These are phyloP conservation scores for Aspergillus hortae DNA, from an alignment of 2,329 filamentous ascomycete genomes.

Conservation along the genomic window DNA sequence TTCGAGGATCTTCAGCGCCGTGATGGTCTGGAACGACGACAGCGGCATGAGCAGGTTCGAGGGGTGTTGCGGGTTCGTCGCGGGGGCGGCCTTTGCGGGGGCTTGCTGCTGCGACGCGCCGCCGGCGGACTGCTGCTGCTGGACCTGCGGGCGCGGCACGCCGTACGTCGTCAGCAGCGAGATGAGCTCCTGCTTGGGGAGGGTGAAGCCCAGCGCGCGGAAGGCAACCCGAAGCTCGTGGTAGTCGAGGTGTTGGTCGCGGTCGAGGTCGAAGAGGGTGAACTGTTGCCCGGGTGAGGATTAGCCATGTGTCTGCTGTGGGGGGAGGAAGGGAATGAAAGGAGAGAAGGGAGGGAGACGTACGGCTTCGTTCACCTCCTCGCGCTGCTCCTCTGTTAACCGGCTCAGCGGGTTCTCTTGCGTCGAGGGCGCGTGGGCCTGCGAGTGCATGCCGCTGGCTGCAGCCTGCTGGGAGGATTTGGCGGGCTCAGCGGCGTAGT, in stretches of 20 bases:
- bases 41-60: constrained; percentile 70
- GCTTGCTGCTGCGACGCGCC: constrained; percentile 29
- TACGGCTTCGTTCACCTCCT: constrained; percentile 93
- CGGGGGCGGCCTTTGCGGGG: constrained; percentile 33
- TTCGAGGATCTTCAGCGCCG: constrained; percentile 74
- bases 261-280: constrained; percentile 92
- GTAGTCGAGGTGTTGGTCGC: constrained; percentile 91
- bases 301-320: no score
- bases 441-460: constrained; percentile 36
- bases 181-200: constrained; percentile 81
- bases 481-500: constrained; percentile 25
- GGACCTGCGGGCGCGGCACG: constrained; percentile 60
- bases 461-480: constrained; percentile 28
- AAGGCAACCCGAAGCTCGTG: constrained; percentile 97
- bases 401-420: constrained; percentile 50
- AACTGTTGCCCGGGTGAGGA: constrained; percentile 55
- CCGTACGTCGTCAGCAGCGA: constrained; percentile 78
- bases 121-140: constrained; percentile 27
- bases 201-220: constrained; percentile 89
- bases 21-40: constrained; percentile 68
- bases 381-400: constrained; percentile 81
- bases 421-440: constrained; percentile 43
- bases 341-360: constrained; percentile 35
- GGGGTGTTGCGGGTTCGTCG: constrained; percentile 53
- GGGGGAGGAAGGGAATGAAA: background rate